Evolutionary conservation across 2,329 filamentous ascomycete genomes (phyloP).

Genomic region (Fusarium anguioides): DNA sequence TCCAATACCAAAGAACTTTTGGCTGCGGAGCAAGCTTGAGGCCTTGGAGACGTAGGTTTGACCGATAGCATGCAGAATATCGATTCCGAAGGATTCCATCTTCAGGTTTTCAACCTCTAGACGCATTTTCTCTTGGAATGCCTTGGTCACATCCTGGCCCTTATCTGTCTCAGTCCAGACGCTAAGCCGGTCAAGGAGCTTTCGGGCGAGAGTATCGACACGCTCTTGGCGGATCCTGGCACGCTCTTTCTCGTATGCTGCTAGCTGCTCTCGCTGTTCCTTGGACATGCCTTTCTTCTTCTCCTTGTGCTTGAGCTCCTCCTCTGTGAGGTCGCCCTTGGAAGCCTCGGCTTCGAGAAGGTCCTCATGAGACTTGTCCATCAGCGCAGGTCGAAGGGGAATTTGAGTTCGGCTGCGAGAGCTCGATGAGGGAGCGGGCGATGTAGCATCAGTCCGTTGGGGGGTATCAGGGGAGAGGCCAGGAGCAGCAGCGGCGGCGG

Average conservation of each 20-base stretch:
- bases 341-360: constrained; percentile 68
- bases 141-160: constrained; percentile 80
- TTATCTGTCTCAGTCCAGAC: constrained; percentile 99
- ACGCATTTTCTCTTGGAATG: constrained; percentile 93
- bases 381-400: constrained; percentile 85
- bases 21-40: constrained; percentile 87
- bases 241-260: constrained; percentile 88
- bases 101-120: constrained; percentile 98
- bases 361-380: constrained; percentile 79
- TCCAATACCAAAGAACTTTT: constrained; percentile 95
- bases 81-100: constrained; percentile 98
- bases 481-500: too few species aligned
- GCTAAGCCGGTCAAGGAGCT: constrained; percentile 88
- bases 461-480: constrained; percentile 34
- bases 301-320: constrained; percentile 61
- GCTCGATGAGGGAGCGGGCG: constrained; percentile 56
- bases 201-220: constrained; percentile 83
- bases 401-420: constrained; percentile 64
- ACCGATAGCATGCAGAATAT: constrained; percentile 95
- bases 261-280: constrained; percentile 92
- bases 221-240: constrained; percentile 87
- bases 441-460: constrained; percentile 51
- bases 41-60: constrained; percentile 90
- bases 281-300: constrained; percentile 92
- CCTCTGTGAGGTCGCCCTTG: constrained; percentile 75